Evolutionary conservation across 306 rosid genomes (phyloP).

Genomic region (Quercus cerris): DNA sequence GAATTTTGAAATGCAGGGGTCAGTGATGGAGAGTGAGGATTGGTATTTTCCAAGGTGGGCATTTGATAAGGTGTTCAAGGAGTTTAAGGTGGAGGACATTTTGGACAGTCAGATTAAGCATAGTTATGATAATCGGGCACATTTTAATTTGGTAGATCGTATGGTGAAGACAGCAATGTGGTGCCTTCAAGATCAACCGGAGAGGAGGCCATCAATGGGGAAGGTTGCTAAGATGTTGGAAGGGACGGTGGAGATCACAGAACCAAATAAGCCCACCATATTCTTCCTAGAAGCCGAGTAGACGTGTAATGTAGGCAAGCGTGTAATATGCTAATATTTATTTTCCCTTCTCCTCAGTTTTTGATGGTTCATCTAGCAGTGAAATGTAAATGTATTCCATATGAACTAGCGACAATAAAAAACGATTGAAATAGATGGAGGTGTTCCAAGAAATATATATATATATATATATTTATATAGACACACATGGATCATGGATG

Average conservation of each 20-base stretch:
- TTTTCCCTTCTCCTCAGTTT: too few relatives aligned
- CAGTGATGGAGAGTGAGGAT: conserved; percentile 45
- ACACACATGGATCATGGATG: too few relatives aligned
- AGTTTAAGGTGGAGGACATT: conserved; percentile 69
- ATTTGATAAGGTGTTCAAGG: conserved; percentile 76
- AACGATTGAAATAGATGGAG: too few relatives aligned
- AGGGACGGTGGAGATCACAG: conserved; percentile 78
- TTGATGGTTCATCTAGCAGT: too few relatives aligned
- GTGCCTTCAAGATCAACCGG: conserved; percentile 86
- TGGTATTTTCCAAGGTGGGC: conserved; percentile 95
- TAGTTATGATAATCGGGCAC: conserved; percentile 52
- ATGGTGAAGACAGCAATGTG: conserved; percentile 95
- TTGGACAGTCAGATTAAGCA: conserved; percentile 60
- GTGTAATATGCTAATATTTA: too few relatives aligned
- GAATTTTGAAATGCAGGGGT: conserved; percentile 48
- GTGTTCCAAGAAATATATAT: too few relatives aligned
- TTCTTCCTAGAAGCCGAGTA: conserved; percentile 61
- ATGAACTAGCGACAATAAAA: too few relatives aligned
- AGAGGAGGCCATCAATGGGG: conserved; percentile 90
- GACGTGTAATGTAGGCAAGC: neutral
- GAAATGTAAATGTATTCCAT: too few relatives aligned
- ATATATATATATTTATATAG: too few relatives aligned
- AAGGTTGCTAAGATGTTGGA: conserved; percentile 95
- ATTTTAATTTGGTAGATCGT: conserved; percentile 63
- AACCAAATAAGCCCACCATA: conserved; percentile 76